Percentiles rank a stretch among this genome's conserved stretches.
Conservation (phyloP, 148 eudicot genomes). For the Salicornia ramosissima region DNA sequence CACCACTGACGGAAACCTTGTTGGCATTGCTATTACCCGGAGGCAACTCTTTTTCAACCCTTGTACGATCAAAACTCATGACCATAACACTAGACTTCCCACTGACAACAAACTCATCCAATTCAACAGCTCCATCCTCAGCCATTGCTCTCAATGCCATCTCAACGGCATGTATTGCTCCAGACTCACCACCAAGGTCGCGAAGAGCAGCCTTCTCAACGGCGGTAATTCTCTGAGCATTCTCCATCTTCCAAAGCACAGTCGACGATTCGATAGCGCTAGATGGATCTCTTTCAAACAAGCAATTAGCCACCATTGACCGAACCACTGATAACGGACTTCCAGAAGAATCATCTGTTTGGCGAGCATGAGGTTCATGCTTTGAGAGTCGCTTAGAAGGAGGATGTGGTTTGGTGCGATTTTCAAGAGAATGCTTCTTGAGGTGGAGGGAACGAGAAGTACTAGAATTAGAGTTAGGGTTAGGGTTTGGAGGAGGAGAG, state of each 20-base stretch:
- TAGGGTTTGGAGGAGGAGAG: constrained; percentile 19
- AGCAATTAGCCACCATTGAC: constrained; percentile 66
- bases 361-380: constrained; percentile 17
- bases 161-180: constrained; percentile 58
- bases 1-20: constrained; percentile 15
- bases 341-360: constrained; percentile 18
- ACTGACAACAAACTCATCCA: constrained; percentile 72
- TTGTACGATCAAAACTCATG: constrained; percentile 55
- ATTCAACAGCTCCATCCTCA: constrained; percentile 62
- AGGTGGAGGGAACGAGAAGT: constrained; percentile 7
- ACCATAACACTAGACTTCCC: constrained; percentile 80
- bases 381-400: neutral
- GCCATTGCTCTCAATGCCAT: constrained; percentile 67
- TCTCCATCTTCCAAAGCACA: constrained; percentile 71
- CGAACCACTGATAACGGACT: constrained; percentile 50
- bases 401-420: constrained; percentile 9
- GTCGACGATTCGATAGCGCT: constrained; percentile 65
- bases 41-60: constrained; percentile 67
- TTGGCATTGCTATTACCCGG: constrained; percentile 25
- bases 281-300: constrained; percentile 70
- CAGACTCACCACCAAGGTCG: constrained; percentile 64
- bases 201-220: constrained; percentile 60
- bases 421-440: constrained; percentile 9
- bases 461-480: constrained; percentile 17
- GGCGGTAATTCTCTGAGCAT: constrained; percentile 31